Evolutionary conservation across 306 rosid species (phyloP).

Genomic region (Hippophae rhamnoides): DNA sequence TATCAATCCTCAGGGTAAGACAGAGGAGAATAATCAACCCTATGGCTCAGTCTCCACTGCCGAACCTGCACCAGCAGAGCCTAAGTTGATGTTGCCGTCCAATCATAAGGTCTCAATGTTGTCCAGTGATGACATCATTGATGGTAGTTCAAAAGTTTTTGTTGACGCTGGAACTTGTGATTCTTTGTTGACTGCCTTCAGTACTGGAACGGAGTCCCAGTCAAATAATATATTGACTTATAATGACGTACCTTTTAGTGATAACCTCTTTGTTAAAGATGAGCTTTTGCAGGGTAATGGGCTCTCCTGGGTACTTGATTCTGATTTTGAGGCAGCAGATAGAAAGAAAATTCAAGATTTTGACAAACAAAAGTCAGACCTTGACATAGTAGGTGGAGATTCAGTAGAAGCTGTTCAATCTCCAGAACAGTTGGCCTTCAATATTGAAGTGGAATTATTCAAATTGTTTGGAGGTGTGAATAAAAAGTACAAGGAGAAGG

Average conservation of each 20-base stretch:
- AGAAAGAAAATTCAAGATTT: constrained; percentile 30
- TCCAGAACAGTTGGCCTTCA: constrained; percentile 54
- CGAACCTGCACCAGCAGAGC: constrained; percentile 23
- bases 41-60: constrained; percentile 23
- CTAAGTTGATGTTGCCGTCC: constrained; percentile 14
- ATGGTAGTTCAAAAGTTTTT: constrained; percentile 20
- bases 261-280: constrained; percentile 67
- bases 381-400: constrained; percentile 27
- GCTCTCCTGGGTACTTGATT: constrained; percentile 86
- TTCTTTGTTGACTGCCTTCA: constrained; percentile 18
- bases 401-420: constrained; percentile 21
- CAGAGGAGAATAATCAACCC: constrained; percentile 25
- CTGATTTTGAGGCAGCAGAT: constrained; percentile 41
- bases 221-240: constrained; percentile 47
- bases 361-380: constrained; percentile 32
- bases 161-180: constrained; percentile 25
- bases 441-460: constrained; percentile 77
- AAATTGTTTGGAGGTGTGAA: constrained; percentile 94
- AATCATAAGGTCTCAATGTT: constrained; percentile 20
- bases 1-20: constrained; percentile 24
- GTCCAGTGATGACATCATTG: constrained; percentile 20
- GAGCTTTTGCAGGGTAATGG: constrained; percentile 93
- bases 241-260: constrained; percentile 71
- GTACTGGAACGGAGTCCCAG: constrained; percentile 48
- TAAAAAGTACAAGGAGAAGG: constrained; percentile 98